phyloP scores from a whole-genome alignment of 2,329 filamentous ascomycete species.

The Xylaria sp. region DNA sequence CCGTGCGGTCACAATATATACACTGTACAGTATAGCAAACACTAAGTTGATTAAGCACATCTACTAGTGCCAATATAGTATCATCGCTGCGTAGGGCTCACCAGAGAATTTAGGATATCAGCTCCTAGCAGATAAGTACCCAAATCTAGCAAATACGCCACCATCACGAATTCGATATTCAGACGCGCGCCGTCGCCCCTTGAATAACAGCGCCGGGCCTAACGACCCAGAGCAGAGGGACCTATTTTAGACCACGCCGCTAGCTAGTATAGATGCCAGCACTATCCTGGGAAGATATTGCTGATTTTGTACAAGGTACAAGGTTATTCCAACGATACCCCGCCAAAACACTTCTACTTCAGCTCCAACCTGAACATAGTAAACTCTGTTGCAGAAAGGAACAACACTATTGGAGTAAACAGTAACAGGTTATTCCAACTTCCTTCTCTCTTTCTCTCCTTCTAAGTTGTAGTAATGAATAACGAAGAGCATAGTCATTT shows the following conservation, averaged over 20 bases:
- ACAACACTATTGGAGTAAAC: not conserved
- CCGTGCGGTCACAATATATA: conserved; percentile 30
- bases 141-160: not conserved
- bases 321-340: not conserved
- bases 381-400: not conserved
- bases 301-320: not conserved
- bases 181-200: not conserved
- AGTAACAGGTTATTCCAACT: not conserved
- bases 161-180: not conserved
- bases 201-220: not conserved
- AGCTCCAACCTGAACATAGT: not conserved
- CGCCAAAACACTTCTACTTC: not conserved
- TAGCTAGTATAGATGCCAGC: not conserved
- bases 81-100: not conserved
- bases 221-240: not conserved
- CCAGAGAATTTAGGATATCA: not conserved
- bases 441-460: not conserved
- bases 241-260: not conserved
- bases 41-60: conserved; percentile 1
- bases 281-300: not conserved
- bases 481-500: not conserved
- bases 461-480: not conserved
- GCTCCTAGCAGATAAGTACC: not conserved
- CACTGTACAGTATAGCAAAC: conserved; percentile 1
- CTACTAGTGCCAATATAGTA: not conserved